A percentile compares a stretch with the other conserved stretches of the same genome.
These are phyloP conservation scores for Cladosporium sphaerospermum DNA, from an alignment of 2,329 filamentous ascomycete species.

Conservation along the genomic window DNA sequence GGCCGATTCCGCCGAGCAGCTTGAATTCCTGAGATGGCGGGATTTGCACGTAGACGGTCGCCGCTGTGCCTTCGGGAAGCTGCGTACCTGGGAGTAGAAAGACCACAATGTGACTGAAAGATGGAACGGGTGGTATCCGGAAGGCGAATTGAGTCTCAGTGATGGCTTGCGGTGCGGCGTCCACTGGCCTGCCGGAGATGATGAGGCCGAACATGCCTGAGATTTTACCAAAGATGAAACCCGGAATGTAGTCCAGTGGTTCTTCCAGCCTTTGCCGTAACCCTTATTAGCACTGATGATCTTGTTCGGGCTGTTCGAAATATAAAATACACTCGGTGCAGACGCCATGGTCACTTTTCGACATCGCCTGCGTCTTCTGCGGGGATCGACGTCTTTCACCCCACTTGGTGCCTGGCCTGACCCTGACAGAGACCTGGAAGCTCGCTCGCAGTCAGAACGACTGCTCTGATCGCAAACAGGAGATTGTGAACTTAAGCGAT, in stretches of 20 bases:
- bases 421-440: neutral
- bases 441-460: neutral
- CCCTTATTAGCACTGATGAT: no score
- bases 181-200: conserved; percentile 54
- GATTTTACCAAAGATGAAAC: no score
- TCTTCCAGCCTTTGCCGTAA: no score
- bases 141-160: conserved; percentile 59
- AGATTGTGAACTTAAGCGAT: neutral
- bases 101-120: conserved; percentile 71
- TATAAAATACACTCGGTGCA: neutral
- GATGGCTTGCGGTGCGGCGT: conserved; percentile 50
- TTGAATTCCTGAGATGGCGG: conserved; percentile 58
- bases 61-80: conserved; percentile 70
- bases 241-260: no score
- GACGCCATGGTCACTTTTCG: neutral
- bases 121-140: conserved; percentile 54
- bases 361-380: neutral
- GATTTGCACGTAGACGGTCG: conserved; percentile 83
- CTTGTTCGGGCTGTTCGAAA: neutral
- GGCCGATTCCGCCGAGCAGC: conserved; percentile 82
- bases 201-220: conserved; percentile 54
- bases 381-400: neutral
- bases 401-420: neutral
- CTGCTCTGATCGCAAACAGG: no score
- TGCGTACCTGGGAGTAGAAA: conserved; percentile 75